Evolutionary conservation across 352 stramenopile genomes (phyloP), one percentile per base, ranked within the genome.

Genomic region (Phytophthora niederhauseri): DNA sequence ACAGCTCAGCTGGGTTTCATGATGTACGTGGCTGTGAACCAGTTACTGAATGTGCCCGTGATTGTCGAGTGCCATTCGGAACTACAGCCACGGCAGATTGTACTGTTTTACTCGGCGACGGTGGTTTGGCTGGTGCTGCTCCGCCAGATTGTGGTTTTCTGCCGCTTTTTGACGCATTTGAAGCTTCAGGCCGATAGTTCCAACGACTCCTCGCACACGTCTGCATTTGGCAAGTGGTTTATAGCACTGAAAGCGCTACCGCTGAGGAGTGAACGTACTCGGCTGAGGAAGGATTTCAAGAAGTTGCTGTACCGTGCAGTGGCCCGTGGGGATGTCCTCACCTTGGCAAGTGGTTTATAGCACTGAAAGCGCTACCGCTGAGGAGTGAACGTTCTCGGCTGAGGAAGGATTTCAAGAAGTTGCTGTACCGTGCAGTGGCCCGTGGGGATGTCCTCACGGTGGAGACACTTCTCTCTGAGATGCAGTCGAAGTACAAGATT

Each of bases 131-230:
- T 76, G 7, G 79, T 92, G 38, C 65, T 92, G 12, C 79, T 85
- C 38, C 81, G 73, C 52, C 86, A 94, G 65, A 81, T 90, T 51
- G 62, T 89, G 6, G 61, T 92, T 2, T 94, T 94, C 53, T 89
- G 80, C 22, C 82, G 83, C 41, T 94, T 94, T 34, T 70, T 91
- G 26, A 83, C 81, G 45, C 86, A 94, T 64, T 74, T 91, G 19
- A 92, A 92, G 65, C 78, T 94, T 0, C 86, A 94, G 36, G 78
- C 85, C 0, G 84, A 90, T 41, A 78, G 81, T 4, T 77, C 67
- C 0, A 90, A 94, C 56, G 86, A 92, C 65, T 71, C 82, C 14
- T 80, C 75, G 0, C 84, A 94, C 62, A 92, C 86, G 8, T 91
- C 86, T 3, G 73, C 74, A 7, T 64, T 92, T 8, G 78, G 76